Evolutionary conservation across 2,329 filamentous ascomycete genomes (phyloP).

Genomic region (Colletotrichum viniferum): DNA sequence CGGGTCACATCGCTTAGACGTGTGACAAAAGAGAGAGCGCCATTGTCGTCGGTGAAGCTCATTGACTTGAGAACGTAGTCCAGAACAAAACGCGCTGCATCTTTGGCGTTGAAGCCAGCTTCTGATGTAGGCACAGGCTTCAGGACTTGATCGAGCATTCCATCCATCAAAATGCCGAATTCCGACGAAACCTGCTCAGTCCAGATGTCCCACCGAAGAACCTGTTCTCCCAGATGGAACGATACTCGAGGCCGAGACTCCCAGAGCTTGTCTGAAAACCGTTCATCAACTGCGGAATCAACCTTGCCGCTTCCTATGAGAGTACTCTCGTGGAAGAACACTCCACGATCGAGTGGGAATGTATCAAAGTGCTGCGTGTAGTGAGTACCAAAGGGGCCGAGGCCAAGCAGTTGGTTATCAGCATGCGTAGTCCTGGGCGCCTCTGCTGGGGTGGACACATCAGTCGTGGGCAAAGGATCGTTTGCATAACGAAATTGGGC

Average conservation of each 20-base stretch:
- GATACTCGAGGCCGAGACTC: conserved; percentile 36
- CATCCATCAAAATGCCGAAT: conserved; percentile 65
- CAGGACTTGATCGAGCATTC: conserved; percentile 52
- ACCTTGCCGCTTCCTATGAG: conserved; percentile 61
- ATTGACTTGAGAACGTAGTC: conserved; percentile 51
- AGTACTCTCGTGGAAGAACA: conserved; percentile 65
- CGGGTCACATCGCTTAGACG: conserved; percentile 47
- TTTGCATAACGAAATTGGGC: conserved; percentile 58
- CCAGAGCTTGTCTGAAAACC: conserved; percentile 31
- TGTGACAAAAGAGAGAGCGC: conserved; percentile 44
- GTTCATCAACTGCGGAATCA: conserved; percentile 37
- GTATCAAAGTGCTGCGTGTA: conserved; percentile 68
- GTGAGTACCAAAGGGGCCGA: conserved; percentile 64
- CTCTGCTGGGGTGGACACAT: conserved; percentile 11
- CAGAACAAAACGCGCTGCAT: conserved; percentile 46
- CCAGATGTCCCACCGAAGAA: conserved; percentile 61
- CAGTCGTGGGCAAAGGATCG: conserved; percentile 48
- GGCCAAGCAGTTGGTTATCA: conserved; percentile 35
- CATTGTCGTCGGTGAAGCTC: conserved; percentile 38
- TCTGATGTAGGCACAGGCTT: neutral
- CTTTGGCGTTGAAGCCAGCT: conserved; percentile 18
- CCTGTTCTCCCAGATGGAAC: conserved; percentile 52
- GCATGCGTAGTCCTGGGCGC: neutral
- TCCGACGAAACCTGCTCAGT: conserved; percentile 64
- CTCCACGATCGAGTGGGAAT: conserved; percentile 59